Evolutionary conservation across 306 rosid species (phyloP).

Genomic region (Prunus padus): DNA sequence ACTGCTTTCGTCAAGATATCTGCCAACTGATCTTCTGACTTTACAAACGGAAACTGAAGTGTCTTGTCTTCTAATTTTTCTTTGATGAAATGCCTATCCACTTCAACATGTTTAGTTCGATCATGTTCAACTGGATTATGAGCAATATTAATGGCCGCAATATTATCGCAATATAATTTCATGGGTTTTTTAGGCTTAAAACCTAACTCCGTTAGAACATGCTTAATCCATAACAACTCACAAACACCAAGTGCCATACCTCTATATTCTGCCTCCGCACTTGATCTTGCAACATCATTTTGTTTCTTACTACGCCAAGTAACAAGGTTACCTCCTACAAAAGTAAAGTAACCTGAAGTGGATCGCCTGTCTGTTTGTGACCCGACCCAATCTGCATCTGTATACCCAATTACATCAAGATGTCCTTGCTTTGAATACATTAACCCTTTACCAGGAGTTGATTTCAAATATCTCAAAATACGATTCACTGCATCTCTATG

Average conservation of each 20-base stretch:
- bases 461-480: too few species aligned
- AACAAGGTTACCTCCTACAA: too few species aligned
- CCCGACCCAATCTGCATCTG: background rate
- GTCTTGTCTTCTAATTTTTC: too few species aligned
- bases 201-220: background rate
- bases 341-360: background rate
- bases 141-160: background rate
- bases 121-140: background rate
- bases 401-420: background rate
- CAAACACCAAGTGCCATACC: constrained; percentile 6
- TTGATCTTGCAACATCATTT: background rate
- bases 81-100: too few species aligned
- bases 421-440: too few species aligned
- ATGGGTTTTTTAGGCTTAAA: background rate
- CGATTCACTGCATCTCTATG: too few species aligned
- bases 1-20: too few species aligned
- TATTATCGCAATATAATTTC: background rate
- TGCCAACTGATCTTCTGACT: too few species aligned
- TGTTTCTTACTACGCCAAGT: background rate
- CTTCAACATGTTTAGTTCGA: too few species aligned
- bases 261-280: background rate
- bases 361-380: background rate
- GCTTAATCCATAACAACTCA: background rate
- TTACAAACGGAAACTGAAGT: too few species aligned
- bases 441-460: too few species aligned